Evolutionary conservation across 2,329 filamentous ascomycete genomes (phyloP).

Genomic region (Pleomassaria siparia): DNA sequence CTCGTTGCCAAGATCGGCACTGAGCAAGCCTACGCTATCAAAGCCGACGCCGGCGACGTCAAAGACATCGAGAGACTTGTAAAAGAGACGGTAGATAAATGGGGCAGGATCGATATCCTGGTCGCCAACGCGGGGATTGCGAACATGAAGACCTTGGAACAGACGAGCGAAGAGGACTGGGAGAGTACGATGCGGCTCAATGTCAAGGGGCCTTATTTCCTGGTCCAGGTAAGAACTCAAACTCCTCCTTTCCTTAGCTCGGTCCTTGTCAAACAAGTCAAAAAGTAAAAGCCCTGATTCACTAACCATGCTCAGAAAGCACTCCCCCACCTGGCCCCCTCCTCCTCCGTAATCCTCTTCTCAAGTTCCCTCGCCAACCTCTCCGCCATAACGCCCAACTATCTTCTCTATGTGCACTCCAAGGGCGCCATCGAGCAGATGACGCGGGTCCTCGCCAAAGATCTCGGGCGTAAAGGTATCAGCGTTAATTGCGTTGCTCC

Average conservation of each 20-base stretch:
- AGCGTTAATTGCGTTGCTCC: slow-evolving; percentile 56
- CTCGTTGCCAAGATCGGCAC: slow-evolving; percentile 52
- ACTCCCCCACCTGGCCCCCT: slow-evolving; percentile 19
- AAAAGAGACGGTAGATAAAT: slow-evolving; percentile 21
- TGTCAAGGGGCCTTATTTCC: slow-evolving; percentile 30
- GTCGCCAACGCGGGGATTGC: slow-evolving; percentile 60
- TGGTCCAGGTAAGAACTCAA: slow-evolving; percentile 18
- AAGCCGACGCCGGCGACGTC: slow-evolving; percentile 57
- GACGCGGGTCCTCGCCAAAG: slow-evolving; percentile 57
- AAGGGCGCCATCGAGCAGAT: slow-evolving; percentile 65
- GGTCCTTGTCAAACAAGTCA: background rate
- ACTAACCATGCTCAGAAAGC: slow-evolving; percentile 22
- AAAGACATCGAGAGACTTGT: slow-evolving; percentile 54
- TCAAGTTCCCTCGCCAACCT: slow-evolving; percentile 18
- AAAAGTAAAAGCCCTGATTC: slow-evolving; percentile 45
- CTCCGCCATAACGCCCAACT: slow-evolving; percentile 19
- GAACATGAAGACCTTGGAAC: slow-evolving; percentile 53
- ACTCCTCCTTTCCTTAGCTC: background rate
- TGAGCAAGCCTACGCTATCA: slow-evolving; percentile 54
- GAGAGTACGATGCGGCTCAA: slow-evolving; percentile 66
- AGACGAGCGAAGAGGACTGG: slow-evolving; percentile 64
- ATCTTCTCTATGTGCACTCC: slow-evolving; percentile 52
- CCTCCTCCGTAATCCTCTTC: slow-evolving; percentile 21
- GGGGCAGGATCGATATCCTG: slow-evolving; percentile 59
- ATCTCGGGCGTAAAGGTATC: slow-evolving; percentile 56